phyloP scores from a whole-genome alignment of 2,329 filamentous ascomycete species.

The Fusarium pseudocircinatum region DNA sequence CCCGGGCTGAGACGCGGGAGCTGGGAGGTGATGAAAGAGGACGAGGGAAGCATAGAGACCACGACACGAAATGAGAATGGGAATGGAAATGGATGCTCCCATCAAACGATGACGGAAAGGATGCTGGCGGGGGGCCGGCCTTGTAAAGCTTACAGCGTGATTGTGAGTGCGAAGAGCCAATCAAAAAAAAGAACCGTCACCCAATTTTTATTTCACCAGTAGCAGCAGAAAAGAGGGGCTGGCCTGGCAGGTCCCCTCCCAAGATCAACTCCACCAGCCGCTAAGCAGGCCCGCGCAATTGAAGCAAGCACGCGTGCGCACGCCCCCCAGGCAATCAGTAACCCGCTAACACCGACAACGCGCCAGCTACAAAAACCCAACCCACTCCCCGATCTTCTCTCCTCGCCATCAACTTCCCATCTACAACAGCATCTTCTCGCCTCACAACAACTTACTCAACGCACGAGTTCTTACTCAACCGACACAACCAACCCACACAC shows the following conservation, averaged over 20 bases:
- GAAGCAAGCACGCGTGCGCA: constrained; percentile 37
- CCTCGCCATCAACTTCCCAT: constrained; percentile 57
- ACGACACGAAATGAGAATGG: not conserved
- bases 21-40: not conserved
- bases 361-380: constrained; percentile 70
- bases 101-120: constrained; percentile 25
- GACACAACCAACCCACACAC: constrained; percentile 7
- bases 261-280: constrained; percentile 34
- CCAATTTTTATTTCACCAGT: constrained; percentile 32
- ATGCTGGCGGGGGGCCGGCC: constrained; percentile 6
- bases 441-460: constrained; percentile 32
- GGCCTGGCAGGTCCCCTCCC: constrained; percentile 23
- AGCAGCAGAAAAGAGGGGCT: constrained; percentile 32
- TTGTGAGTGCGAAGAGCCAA: constrained; percentile 15
- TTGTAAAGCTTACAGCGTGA: constrained; percentile 11
- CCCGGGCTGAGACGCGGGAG: constrained; percentile 8
- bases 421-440: constrained; percentile 49
- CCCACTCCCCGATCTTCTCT: constrained; percentile 61
- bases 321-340: constrained; percentile 63
- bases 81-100: not conserved
- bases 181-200: constrained; percentile 35
- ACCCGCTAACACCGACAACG: constrained; percentile 58
- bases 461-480: constrained; percentile 27
- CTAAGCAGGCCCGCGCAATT: not conserved
- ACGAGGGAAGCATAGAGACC: not conserved